A percentile compares a stretch with the other conserved stretches of the same genome.
phyloP scores from a whole-genome alignment of 352 stramenopile genomes.

The Globisporangium nagaii region DNA sequence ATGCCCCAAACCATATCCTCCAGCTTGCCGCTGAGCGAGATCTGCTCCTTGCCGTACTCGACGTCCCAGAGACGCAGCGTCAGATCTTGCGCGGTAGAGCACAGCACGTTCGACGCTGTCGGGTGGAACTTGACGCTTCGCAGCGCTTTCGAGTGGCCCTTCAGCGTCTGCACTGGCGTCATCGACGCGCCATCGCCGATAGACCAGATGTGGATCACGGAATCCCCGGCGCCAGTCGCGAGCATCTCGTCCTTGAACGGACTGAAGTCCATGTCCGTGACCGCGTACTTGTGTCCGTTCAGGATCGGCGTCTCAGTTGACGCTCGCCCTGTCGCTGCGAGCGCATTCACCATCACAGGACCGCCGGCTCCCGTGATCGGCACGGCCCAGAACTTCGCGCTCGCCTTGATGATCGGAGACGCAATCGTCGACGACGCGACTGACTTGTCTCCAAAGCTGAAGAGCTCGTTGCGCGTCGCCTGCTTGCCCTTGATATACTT shows the following conservation, averaged over 20 bases:
- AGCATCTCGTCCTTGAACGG: constrained; percentile 49
- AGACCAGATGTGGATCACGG: constrained; percentile 60
- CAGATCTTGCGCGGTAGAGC: constrained; percentile 49
- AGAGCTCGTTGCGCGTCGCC: constrained; percentile 46
- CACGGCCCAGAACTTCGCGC: constrained; percentile 47
- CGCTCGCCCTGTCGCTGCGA: constrained; percentile 46
- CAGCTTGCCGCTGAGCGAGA: constrained; percentile 42
- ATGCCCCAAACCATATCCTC: constrained; percentile 77
- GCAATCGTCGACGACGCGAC: constrained; percentile 33
- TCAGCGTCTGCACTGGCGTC: constrained; percentile 21
- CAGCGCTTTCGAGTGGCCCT: constrained; percentile 46
- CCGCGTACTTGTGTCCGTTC: constrained; percentile 61
- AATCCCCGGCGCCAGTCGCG: constrained; percentile 52
- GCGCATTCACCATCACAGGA: constrained; percentile 50
- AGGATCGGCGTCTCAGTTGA: constrained; percentile 28
- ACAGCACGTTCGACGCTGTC: constrained; percentile 51
- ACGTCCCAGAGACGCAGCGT: constrained; percentile 77
- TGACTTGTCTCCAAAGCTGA: constrained; percentile 44
- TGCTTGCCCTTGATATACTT: constrained; percentile 75
- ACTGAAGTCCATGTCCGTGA: constrained; percentile 62
- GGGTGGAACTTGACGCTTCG: constrained; percentile 66
- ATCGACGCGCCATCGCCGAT: constrained; percentile 11
- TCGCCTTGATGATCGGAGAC: constrained; percentile 47
- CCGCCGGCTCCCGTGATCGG: constrained; percentile 54
- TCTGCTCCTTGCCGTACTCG: constrained; percentile 36